Conservation (phyloP, 2,329 filamentous ascomycete species). For the Metarhizium brunneum region DNA sequence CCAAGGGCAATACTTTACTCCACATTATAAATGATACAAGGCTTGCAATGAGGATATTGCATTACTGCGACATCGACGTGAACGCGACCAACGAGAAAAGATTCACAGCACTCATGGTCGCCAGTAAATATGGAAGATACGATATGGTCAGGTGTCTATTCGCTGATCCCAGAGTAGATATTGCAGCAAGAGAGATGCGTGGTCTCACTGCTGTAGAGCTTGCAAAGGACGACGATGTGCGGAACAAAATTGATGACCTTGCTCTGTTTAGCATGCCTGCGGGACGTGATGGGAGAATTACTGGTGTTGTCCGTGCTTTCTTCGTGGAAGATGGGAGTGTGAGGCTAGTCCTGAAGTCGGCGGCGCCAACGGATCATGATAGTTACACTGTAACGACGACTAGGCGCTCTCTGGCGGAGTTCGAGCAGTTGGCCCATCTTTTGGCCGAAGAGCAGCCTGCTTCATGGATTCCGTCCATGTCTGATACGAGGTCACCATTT, state of each 20-base stretch:
- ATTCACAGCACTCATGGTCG: slow-evolving; percentile 95
- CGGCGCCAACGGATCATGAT: slow-evolving; percentile 69
- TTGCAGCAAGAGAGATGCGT: slow-evolving; percentile 72
- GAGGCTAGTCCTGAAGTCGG: slow-evolving; percentile 87
- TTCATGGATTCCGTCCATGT: slow-evolving; percentile 81
- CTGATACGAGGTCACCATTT: slow-evolving; percentile 75
- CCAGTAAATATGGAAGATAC: slow-evolving; percentile 93
- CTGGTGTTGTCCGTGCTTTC: slow-evolving; percentile 87
- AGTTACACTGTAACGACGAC: slow-evolving; percentile 94
- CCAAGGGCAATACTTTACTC: slow-evolving; percentile 88
- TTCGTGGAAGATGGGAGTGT: slow-evolving; percentile 96
- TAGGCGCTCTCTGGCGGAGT: slow-evolving; percentile 76
- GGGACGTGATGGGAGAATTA: slow-evolving; percentile 70
- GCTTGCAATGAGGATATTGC: slow-evolving; percentile 65
- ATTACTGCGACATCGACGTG: slow-evolving; percentile 85
- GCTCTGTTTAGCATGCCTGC: slow-evolving; percentile 69
- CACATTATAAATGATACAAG: slow-evolving; percentile 86
- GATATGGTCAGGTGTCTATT: slow-evolving; percentile 89
- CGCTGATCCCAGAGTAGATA: slow-evolving; percentile 76
- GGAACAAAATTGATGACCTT: slow-evolving; percentile 92
- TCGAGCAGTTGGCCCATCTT: slow-evolving; percentile 80
- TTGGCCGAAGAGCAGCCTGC: slow-evolving; percentile 85
- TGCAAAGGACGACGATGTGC: slow-evolving; percentile 94
- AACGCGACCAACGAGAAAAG: slow-evolving; percentile 92
- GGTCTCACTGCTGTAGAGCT: slow-evolving; percentile 92